These are phyloP conservation scores for Ceraceosorus guamensis DNA, from an alignment of 1,284 basidiomycete species.

Conservation along the genomic window DNA sequence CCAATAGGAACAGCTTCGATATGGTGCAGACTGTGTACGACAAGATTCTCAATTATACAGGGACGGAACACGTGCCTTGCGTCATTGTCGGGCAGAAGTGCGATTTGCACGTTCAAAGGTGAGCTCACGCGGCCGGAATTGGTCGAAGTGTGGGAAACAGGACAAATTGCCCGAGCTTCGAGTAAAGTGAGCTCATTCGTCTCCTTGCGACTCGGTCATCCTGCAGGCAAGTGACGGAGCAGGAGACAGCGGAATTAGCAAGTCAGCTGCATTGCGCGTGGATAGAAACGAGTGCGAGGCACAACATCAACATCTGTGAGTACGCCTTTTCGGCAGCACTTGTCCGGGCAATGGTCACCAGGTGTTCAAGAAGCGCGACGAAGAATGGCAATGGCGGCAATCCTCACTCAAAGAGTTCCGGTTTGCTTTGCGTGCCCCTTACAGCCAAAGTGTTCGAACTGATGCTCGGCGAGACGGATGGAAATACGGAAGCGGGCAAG, in stretches of 20 bases:
- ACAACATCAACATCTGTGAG: constrained; percentile 43
- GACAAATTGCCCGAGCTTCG: too few relatives aligned
- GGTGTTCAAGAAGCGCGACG: too few relatives aligned
- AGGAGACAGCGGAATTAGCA: constrained; percentile 44
- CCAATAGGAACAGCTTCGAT: constrained; percentile 84
- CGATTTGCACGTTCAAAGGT: constrained; percentile 68
- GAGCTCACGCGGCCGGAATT: constrained; percentile 21
- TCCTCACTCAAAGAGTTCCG: neutral
- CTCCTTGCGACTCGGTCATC: too few relatives aligned
- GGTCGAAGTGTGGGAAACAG: too few relatives aligned
- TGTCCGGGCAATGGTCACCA: too few relatives aligned
- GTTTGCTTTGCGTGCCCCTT: neutral
- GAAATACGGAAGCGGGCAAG: constrained; percentile 29
- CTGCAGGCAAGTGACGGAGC: constrained; percentile 40
- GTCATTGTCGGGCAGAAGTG: constrained; percentile 94
- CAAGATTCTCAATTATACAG: constrained; percentile 93
- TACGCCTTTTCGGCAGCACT: neutral
- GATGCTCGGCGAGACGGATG: constrained; percentile 43
- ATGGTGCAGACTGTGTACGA: constrained; percentile 93
- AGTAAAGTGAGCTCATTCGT: too few relatives aligned
- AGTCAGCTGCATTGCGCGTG: constrained; percentile 39
- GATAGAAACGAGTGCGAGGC: constrained; percentile 44
- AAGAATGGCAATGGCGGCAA: too few relatives aligned
- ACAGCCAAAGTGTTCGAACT: constrained; percentile 44
- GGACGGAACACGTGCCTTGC: constrained; percentile 80